These are phyloP conservation scores for Xylariaceae sp. DNA, from an alignment of 2,329 filamentous ascomycete species.

Conservation along the genomic window DNA sequence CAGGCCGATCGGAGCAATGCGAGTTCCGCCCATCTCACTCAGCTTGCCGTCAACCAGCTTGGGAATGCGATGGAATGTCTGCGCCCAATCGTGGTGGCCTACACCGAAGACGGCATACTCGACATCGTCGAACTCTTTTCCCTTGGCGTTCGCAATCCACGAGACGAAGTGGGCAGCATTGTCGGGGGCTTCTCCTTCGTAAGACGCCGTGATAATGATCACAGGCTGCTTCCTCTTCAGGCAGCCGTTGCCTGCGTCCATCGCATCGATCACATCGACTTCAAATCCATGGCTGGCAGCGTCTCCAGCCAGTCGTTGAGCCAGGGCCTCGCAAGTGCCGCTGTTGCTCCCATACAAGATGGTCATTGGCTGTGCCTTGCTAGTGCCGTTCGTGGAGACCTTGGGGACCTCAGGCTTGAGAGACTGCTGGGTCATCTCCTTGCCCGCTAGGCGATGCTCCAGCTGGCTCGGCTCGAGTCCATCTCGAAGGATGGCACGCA, in stretches of 20 bases:
- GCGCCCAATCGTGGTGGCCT: conserved; percentile 41
- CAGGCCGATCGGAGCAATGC: conserved; percentile 38
- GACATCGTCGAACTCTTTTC: conserved; percentile 43
- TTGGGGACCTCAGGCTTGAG: conserved; percentile 6
- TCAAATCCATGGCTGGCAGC: conserved; percentile 53
- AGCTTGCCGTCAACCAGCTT: conserved; percentile 43
- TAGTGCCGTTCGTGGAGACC: conserved; percentile 1
- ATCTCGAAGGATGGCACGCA: conserved; percentile 41
- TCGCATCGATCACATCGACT: conserved; percentile 41
- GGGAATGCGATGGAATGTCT: conserved; percentile 51
- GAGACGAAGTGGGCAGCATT: conserved; percentile 62
- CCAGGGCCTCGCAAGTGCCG: conserved; percentile 65
- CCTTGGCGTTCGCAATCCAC: conserved; percentile 53
- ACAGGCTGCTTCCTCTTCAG: conserved; percentile 55
- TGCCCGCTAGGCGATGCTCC: conserved; percentile 36
- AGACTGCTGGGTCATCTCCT: conserved; percentile 5
- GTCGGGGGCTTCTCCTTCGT: conserved; percentile 67
- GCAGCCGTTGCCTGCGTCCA: conserved; percentile 55
- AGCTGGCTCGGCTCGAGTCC: conserved; percentile 36
- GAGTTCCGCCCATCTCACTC: conserved; percentile 36
- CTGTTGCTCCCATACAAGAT: conserved; percentile 69
- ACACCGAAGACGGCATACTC: conserved; percentile 65
- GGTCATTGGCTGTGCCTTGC: conserved; percentile 40
- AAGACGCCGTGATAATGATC: conserved; percentile 61
- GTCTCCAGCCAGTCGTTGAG: conserved; percentile 53